Evolutionary conservation across 129 eudicot genomes (phyloP).

Genomic region (Flaveria brownii): DNA sequence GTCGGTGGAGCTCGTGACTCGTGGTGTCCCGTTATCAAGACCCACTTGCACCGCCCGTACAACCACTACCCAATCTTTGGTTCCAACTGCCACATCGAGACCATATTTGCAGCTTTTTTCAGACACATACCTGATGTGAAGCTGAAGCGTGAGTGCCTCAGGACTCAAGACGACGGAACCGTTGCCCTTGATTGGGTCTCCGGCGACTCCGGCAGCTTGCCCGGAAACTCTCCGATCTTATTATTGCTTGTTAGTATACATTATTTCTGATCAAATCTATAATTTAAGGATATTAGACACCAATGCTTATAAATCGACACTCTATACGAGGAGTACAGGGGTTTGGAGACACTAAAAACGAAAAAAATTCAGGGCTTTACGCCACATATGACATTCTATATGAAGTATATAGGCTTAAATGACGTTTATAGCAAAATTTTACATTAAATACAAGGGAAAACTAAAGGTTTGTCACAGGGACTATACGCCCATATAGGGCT

Average conservation of each 20-base stretch:
- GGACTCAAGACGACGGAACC: conserved; percentile 62
- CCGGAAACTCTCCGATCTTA: conserved; percentile 48
- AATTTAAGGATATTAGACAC: too few species aligned
- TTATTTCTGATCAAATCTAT: neutral
- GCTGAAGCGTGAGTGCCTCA: conserved; percentile 58
- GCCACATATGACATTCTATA: too few species aligned
- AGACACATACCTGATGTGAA: conserved; percentile 60
- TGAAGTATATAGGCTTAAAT: too few species aligned
- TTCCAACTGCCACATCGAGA: conserved; percentile 68
- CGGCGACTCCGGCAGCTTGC: conserved; percentile 47
- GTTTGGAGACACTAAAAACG: too few species aligned
- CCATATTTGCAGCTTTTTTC: conserved; percentile 68
- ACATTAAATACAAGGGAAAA: too few species aligned
- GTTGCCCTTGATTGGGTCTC: conserved; percentile 79
- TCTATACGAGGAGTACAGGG: too few species aligned
- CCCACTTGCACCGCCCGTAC: conserved; percentile 52
- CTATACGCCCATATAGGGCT: too few species aligned
- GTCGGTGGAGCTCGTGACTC: conserved; percentile 59
- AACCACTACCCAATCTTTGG: conserved; percentile 47
- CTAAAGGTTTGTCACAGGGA: too few species aligned
- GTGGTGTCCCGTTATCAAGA: conserved; percentile 50
- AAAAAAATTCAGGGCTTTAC: too few species aligned
- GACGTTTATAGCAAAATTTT: too few species aligned
- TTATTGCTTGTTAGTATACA: conserved; percentile 53
- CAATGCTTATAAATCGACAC: too few species aligned